Evolutionary conservation across 2,329 filamentous ascomycete genomes (phyloP).

Genomic region (Sporothrix luriei): DNA sequence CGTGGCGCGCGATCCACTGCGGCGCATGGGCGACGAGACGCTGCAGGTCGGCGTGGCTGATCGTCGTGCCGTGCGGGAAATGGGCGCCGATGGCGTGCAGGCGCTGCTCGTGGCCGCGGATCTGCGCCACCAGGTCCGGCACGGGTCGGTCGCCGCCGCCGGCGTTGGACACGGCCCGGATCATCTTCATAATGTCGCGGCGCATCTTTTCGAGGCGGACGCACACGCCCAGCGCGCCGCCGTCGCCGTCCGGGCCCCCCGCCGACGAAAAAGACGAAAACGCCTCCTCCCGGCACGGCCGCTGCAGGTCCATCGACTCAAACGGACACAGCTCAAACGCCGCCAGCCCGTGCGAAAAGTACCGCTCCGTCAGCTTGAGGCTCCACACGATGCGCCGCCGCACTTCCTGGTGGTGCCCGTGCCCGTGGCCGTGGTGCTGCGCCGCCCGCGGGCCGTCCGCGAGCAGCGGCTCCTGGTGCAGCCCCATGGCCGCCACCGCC

Average conservation of each 20-base stretch:
- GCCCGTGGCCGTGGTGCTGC: too few species aligned
- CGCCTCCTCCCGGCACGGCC: not conserved
- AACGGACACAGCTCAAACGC: not conserved
- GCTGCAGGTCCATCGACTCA: constrained; percentile 2
- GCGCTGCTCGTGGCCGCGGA: not conserved
- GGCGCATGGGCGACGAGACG: not conserved
- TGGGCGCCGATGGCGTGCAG: not conserved
- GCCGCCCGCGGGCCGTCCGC: too few species aligned
- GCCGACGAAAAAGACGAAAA: not conserved
- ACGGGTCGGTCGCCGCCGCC: not conserved
- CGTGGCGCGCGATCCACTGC: not conserved
- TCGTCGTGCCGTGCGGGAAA: not conserved
- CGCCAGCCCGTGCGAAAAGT: not conserved
- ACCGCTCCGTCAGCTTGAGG: constrained; percentile 8
- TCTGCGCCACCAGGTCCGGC: not conserved
- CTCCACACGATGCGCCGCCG: not conserved
- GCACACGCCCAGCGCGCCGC: not conserved
- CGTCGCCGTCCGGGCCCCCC: not conserved
- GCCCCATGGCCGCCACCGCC: not conserved
- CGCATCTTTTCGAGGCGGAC: not conserved
- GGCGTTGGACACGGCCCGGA: not conserved
- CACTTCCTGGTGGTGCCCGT: not conserved
- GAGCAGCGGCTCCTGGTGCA: not conserved
- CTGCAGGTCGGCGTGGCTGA: not conserved
- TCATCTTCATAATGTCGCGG: constrained; percentile 11